These are phyloP conservation scores for Corymbia citriodora DNA, from an alignment of 441 rosid species.

Conservation along the genomic window DNA sequence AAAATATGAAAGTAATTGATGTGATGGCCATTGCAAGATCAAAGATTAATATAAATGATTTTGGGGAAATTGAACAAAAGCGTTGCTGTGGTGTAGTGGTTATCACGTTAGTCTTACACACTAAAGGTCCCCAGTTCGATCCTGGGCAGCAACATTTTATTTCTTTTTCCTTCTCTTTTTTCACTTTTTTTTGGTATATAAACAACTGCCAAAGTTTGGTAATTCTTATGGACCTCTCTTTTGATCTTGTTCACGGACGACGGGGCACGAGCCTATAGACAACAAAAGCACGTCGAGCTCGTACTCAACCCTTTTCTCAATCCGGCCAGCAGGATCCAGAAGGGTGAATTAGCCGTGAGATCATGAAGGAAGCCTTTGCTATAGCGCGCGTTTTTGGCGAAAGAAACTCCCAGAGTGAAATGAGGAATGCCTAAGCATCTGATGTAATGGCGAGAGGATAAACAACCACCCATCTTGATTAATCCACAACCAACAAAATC, in stretches of 20 bases:
- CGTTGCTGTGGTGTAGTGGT: slow-evolving; percentile 14
- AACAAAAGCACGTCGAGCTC: background rate
- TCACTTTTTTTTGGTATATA: no score
- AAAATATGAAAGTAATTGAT: background rate
- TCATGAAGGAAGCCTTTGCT: background rate
- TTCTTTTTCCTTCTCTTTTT: background rate
- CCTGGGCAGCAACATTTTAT: slow-evolving; percentile 1
- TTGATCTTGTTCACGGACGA: background rate
- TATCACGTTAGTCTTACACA: slow-evolving; percentile 11
- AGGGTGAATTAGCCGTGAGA: background rate
- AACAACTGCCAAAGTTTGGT: background rate
- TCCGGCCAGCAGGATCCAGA: background rate
- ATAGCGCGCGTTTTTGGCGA: background rate
- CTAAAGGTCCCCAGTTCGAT: slow-evolving; percentile 11
- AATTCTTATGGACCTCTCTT: background rate
- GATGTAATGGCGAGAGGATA: background rate
- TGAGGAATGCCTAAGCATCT: background rate
- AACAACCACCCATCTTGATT: background rate
- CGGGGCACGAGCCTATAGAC: background rate
- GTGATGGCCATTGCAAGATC: accelerated
- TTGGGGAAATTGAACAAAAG: accelerated
- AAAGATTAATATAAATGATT: background rate
- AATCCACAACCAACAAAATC: background rate
- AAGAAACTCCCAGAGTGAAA: background rate
- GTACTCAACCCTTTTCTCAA: background rate